These are phyloP conservation scores for Apiotrichum veenhuisii DNA, from an alignment of 1,284 basidiomycete genomes.

Conservation along the genomic window DNA sequence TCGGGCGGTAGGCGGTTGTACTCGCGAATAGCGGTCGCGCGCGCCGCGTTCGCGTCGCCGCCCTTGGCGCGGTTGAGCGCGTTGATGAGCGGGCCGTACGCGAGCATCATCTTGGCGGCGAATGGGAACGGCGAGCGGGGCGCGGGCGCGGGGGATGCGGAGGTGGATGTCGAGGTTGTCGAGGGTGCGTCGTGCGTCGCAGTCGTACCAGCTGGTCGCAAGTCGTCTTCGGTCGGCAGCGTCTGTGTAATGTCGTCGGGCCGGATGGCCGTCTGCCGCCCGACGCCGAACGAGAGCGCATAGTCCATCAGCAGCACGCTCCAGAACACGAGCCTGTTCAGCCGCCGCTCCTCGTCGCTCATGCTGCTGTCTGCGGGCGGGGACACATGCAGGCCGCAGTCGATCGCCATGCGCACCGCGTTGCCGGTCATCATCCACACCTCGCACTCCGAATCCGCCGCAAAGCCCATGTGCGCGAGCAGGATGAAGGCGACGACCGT, in stretches of 20 bases:
- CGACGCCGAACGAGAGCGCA: slow-evolving; percentile 13
- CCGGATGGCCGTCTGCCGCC: slow-evolving; percentile 10
- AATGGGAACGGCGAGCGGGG: slow-evolving; percentile 27
- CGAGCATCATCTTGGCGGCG: slow-evolving; percentile 27
- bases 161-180: too few relatives aligned
- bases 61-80: slow-evolving; percentile 21
- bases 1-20: slow-evolving; percentile 28
- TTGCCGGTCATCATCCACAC: slow-evolving; percentile 34
- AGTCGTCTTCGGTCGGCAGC: slow-evolving; percentile 6
- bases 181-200: not conserved
- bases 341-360: slow-evolving; percentile 6
- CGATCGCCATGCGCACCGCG: slow-evolving; percentile 34
- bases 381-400: slow-evolving; percentile 27
- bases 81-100: slow-evolving; percentile 29
- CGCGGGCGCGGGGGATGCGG: not conserved
- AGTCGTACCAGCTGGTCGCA: not conserved
- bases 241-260: slow-evolving; percentile 14
- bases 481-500: slow-evolving; percentile 28
- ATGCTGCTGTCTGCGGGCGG: slow-evolving; percentile 5
- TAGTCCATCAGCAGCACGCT: slow-evolving; percentile 11
- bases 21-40: slow-evolving; percentile 16
- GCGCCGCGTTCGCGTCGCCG: not conserved
- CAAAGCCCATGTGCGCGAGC: slow-evolving; percentile 29
- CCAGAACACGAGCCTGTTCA: slow-evolving; percentile 16
- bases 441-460: slow-evolving; percentile 32